phyloP scores from a whole-genome alignment of 202 grass and related monocot genomes.

The Cymbopogon flexuosus region DNA sequence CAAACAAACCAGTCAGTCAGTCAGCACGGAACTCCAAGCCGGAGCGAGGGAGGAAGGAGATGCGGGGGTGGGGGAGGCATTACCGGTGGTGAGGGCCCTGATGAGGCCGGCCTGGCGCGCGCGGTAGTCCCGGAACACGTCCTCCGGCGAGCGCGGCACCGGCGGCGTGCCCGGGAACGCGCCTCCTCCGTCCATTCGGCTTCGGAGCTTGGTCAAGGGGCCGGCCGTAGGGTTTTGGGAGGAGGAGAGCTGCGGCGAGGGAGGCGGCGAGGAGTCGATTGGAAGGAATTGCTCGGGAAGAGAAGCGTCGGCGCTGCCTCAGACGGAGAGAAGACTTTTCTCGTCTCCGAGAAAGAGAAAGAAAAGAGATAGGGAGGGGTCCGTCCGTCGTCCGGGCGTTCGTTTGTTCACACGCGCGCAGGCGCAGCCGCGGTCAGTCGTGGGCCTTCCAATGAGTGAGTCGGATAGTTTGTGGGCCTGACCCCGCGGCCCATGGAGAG shows the following conservation, averaged over 20 bases:
- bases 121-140: constrained; percentile 63
- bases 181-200: constrained; percentile 22
- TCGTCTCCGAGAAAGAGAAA: too few relatives aligned
- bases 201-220: background rate
- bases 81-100: constrained; percentile 65
- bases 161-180: constrained; percentile 4
- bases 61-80: background rate
- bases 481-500: too few relatives aligned
- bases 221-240: constrained; percentile 3
- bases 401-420: background rate
- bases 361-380: too few relatives aligned
- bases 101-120: constrained; percentile 53
- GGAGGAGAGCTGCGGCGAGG: background rate
- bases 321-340: background rate
- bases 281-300: background rate
- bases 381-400: background rate
- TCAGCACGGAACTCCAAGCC: background rate
- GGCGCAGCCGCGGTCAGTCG: background rate
- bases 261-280: background rate
- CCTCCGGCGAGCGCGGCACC: constrained; percentile 50
- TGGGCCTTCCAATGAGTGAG: too few relatives aligned
- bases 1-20: background rate
- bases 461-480: too few relatives aligned
- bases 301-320: background rate
- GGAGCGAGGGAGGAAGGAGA: background rate